Percentiles rank a stretch among this genome's conserved stretches.
These are phyloP conservation scores for Metarhizium rileyi DNA, from an alignment of 2,329 filamentous ascomycete genomes.

Conservation along the genomic window DNA sequence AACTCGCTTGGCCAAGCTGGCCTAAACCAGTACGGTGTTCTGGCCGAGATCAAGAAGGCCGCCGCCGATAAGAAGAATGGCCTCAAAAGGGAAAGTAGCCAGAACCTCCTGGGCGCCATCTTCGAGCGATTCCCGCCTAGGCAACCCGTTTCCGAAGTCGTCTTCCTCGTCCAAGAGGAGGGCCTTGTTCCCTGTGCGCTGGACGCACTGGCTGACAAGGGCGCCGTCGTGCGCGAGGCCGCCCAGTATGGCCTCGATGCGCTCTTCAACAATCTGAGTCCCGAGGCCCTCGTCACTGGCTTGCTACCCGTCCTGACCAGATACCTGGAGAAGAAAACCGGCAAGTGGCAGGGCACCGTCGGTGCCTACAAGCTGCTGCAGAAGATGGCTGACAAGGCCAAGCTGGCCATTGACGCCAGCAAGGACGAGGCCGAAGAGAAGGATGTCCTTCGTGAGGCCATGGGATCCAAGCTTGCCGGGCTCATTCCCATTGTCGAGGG, in stretches of 20 bases:
- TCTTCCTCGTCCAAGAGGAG: constrained; percentile 74
- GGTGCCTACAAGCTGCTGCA: constrained; percentile 77
- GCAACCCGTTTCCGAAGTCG: constrained; percentile 68
- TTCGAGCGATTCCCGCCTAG: constrained; percentile 80
- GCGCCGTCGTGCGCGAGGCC: constrained; percentile 75
- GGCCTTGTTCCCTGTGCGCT: constrained; percentile 63
- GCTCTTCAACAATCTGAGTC: constrained; percentile 66
- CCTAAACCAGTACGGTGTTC: constrained; percentile 42
- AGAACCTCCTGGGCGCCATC: constrained; percentile 88
- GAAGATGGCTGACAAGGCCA: constrained; percentile 90
- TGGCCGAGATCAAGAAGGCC: constrained; percentile 56
- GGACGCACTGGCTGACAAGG: constrained; percentile 85
- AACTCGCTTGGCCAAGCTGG: constrained; percentile 44
- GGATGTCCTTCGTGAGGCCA: constrained; percentile 78
- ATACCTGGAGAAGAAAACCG: constrained; percentile 75
- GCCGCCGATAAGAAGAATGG: constrained; percentile 91
- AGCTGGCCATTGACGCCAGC: constrained; percentile 67
- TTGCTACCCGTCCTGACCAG: constrained; percentile 65
- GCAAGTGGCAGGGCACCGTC: constrained; percentile 96
- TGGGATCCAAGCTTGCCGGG: constrained; percentile 78
- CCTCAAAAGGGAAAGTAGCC: constrained; percentile 74
- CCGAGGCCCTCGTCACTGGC: constrained; percentile 75
- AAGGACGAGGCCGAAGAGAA: constrained; percentile 80
- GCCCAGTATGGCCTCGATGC: constrained; percentile 91
- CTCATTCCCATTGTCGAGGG: constrained; percentile 86